Evolutionary conservation across 2,329 filamentous ascomycete species (phyloP).

Genomic region (Alternaria gansuensis): DNA sequence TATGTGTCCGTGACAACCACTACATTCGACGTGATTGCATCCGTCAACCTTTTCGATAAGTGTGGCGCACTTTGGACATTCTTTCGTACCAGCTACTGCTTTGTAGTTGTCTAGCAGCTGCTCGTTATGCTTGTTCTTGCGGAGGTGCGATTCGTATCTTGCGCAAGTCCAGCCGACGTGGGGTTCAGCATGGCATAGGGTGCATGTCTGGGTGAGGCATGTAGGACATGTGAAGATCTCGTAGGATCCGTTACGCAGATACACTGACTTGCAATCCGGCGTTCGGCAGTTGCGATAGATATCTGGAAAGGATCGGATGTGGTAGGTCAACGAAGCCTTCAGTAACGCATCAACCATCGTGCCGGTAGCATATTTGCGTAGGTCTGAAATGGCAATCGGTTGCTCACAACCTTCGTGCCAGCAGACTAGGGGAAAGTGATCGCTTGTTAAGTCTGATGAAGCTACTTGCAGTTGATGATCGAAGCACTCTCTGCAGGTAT

Average conservation of each 20-base stretch:
- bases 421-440: constrained; percentile 19
- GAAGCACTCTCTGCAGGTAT: constrained; percentile 29
- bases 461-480: constrained; percentile 24
- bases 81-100: constrained; percentile 25
- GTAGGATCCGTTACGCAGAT: constrained; percentile 13
- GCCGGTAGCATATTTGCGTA: constrained; percentile 11
- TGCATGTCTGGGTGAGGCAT: constrained; percentile 32
- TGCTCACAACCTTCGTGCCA: constrained; percentile 18
- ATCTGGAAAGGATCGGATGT: constrained; percentile 23
- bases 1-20: constrained; percentile 22
- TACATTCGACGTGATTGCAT: constrained; percentile 60
- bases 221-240: constrained; percentile 29
- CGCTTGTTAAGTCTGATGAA: constrained; percentile 10
- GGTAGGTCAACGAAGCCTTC: constrained; percentile 24
- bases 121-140: constrained; percentile 27
- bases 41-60: constrained; percentile 57
- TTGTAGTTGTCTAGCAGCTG: constrained; percentile 24
- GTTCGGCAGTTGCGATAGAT: constrained; percentile 30
- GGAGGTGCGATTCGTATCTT: constrained; percentile 17
- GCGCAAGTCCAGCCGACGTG: constrained; percentile 34
- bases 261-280: constrained; percentile 32
- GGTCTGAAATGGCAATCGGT: constrained; percentile 14
- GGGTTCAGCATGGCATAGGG: constrained; percentile 26
- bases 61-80: constrained; percentile 47
- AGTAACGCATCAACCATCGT: constrained; percentile 18